Evolutionary conservation across 1,284 basidiomycete species (phyloP), one percentile per base, ranked within the genome.

Genomic region (Meira miltonrushii): DNA sequence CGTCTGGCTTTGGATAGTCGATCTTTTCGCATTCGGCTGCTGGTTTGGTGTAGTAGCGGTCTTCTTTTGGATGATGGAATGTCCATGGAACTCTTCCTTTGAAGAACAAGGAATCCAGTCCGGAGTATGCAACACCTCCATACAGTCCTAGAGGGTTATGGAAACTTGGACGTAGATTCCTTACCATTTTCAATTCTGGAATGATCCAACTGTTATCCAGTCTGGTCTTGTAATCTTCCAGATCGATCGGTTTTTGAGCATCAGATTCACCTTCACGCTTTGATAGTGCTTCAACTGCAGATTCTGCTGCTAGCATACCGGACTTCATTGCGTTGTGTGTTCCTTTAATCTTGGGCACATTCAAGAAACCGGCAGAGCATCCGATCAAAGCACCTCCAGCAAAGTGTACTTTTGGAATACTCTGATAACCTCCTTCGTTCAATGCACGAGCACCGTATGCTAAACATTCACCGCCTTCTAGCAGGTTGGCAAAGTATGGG

Each of bases 271-370:
- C 79, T 40, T 65, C 60, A 43, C 72, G 74, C 53, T 77, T 68
- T 2, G 77, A 70, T 64, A 93, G 80, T 1, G 85, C 85, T 8
- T 87, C 83, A 69, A 84, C 91, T 0, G 90, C 89, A 0, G 88
- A 83, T 79, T 98, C 94, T 2, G 91, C 95, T 39, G 93, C 94
- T 19, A 97, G 82, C 87, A 97, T 97, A 19, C 92, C 94, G 47
- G 88, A 90, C 82, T 97, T 95, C 94, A 98, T 97, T n/a, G 94
- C 93, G 63, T 94, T 97, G 79, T 98, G 95, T 0, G 93, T 95
- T n/a, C 94, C 94, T 79, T 98, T 98, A 81, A 98, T 98, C 82
- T 97, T 98, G 41, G 93, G 89, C 13, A 96, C 85, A 80, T 98
- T 98, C 60, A 98, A 84, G 80, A 98, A 94, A 51, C 79, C 95